These are phyloP conservation scores for Hygrophorus russula DNA, from an alignment of 768 basidiomycete genomes.

Conservation along the genomic window DNA sequence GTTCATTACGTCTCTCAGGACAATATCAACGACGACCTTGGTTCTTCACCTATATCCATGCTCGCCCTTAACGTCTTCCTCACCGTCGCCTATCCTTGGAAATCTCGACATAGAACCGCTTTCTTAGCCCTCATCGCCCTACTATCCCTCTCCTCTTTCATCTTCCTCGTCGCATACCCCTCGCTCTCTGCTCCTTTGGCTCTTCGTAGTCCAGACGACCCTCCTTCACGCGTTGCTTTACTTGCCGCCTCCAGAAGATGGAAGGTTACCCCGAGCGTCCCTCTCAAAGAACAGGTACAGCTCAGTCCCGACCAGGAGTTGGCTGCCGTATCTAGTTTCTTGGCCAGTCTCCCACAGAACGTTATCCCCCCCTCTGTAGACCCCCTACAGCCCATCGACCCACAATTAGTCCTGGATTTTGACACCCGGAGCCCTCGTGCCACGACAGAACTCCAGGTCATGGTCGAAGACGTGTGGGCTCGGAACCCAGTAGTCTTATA, in stretches of 20 bases:
- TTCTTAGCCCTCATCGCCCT: slow-evolving; percentile 44
- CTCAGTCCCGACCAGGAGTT: slow-evolving; percentile 53
- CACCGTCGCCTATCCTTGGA: slow-evolving; percentile 25
- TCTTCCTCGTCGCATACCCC: slow-evolving; percentile 30
- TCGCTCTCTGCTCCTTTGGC: slow-evolving; percentile 1
- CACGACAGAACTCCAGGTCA: slow-evolving; percentile 41
- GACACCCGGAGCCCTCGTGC: slow-evolving; percentile 61
- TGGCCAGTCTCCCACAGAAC: slow-evolving; percentile 66
- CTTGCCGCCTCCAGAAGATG: neutral
- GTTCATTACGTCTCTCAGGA: neutral
- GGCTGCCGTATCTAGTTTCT: slow-evolving; percentile 63
- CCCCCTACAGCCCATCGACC: slow-evolving; percentile 57
- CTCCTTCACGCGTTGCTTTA: neutral
- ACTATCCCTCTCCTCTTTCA: slow-evolving; percentile 39
- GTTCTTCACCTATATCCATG: slow-evolving; percentile 10
- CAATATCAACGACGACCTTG: slow-evolving; percentile 9
- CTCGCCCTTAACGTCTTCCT: too few species aligned
- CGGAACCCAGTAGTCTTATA: slow-evolving; percentile 69
- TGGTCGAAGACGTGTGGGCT: slow-evolving; percentile 60
- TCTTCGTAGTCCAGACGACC: neutral
- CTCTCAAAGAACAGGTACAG: slow-evolving; percentile 24
- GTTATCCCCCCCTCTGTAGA: slow-evolving; percentile 58
- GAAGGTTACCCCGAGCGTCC: neutral
- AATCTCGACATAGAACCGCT: slow-evolving; percentile 41
- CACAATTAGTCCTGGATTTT: slow-evolving; percentile 74